Base-by-base conservation (phyloP, 1,284 basidiomycete genomes). In the Fomitopsis palustris region DNA sequence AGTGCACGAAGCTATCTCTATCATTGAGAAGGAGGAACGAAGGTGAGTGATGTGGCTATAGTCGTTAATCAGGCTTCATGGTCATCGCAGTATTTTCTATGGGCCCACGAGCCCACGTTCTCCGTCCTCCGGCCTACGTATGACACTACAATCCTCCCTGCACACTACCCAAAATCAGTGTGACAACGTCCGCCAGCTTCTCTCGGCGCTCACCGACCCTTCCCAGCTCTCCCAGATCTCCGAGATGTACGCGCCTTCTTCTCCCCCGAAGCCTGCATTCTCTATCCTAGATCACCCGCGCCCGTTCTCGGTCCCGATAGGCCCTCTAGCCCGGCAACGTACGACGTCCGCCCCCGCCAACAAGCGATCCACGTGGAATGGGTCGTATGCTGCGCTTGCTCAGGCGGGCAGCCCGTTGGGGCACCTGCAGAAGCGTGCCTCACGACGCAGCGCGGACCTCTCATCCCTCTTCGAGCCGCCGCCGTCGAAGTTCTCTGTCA, bases 221-320 rank as follows among this genome's bases (percentile, higher is more conserved):
- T 69, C 79, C 16, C 86, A 89, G 63, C 75, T 92, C 16, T 78
- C 85, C 9, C 90, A 90, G 66, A 77, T 93, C 9, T 78, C 87
- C 3, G 89, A 91, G 72, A 93, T 93, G 90, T 93, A 93, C 70
- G 88, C 88, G 0, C 91, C 91, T 3, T 80, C 89, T 0, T 88
- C 86, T 1, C 85, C 87, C 14, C 70, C 79, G 29, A 78, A 77
- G 57, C 69, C 77, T 5, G 62, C 70, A 9, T 77, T 80, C 62
- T 60, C 66, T 25, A 67, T 74, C 37, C 61, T 62, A 53, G 76
- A 79, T 53, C 57, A 70, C 27, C 68, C 82, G 9, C 64, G 69
- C 74, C 81, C 81, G 5, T 74, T 66, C 45, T 84, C 83, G 16
- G 60, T 67, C 74, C 81, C 81, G 2, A 72, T 61, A 17, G 59